Evolutionary conservation across 768 basidiomycete genomes (phyloP).

Genomic region (Naematelia aurantialba): DNA sequence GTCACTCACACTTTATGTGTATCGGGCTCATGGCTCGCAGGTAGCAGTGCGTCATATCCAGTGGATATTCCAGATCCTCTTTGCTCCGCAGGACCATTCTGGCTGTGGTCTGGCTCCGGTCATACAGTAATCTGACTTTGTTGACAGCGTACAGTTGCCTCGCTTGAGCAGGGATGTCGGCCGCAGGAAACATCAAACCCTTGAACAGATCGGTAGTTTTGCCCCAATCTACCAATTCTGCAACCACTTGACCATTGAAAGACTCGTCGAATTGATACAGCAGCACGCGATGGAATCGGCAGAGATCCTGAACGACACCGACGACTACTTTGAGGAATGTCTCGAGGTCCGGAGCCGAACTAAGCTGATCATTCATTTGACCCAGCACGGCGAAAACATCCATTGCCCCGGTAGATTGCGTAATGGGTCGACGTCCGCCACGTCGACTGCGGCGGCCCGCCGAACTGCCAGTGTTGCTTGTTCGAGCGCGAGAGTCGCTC

Average conservation of each 20-base stretch:
- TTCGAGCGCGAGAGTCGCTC: constrained; percentile 11
- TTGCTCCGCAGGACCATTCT: constrained; percentile 63
- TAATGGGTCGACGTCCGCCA: constrained; percentile 19
- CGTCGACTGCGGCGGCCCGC: not conserved
- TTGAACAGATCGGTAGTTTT: constrained; percentile 68
- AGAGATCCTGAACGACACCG: constrained; percentile 70
- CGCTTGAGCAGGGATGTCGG: constrained; percentile 57
- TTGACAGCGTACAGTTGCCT: constrained; percentile 68
- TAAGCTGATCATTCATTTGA: constrained; percentile 77
- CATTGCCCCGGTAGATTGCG: constrained; percentile 57
- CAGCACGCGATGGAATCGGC: constrained; percentile 75
- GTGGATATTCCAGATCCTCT: constrained; percentile 64
- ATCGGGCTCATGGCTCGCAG: constrained; percentile 85
- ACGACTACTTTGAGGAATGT: constrained; percentile 69
- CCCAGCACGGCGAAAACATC: constrained; percentile 73
- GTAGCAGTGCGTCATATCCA: constrained; percentile 81
- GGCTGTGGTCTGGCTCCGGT: constrained; percentile 68
- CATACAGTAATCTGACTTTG: constrained; percentile 73
- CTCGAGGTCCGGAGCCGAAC: constrained; percentile 62
- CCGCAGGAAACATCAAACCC: constrained; percentile 47
- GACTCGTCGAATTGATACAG: constrained; percentile 76
- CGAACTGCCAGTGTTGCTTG: constrained; percentile 5
- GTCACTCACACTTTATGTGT: constrained; percentile 65
- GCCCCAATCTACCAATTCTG: constrained; percentile 75
- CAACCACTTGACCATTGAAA: constrained; percentile 75